A percentile compares a stretch with the other conserved stretches of the same genome.
phyloP scores from a whole-genome alignment of 2,329 filamentous ascomycete species.

The Paramyrothecium sp. region DNA sequence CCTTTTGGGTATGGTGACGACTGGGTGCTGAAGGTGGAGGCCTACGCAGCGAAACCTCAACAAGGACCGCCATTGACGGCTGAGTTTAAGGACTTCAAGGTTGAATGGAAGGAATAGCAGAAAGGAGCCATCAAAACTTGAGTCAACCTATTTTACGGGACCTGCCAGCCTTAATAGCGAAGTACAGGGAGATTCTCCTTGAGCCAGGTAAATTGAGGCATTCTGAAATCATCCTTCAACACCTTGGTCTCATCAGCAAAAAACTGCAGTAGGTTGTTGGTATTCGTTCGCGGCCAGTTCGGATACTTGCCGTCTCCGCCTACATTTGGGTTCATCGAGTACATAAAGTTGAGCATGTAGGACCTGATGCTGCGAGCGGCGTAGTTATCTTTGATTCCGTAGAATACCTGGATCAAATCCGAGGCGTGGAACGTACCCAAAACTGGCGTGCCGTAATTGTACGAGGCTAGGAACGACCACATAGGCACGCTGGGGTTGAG shows the following conservation, averaged over 20 bases:
- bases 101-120: constrained; percentile 35
- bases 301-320: background rate
- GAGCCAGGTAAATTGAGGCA: background rate
- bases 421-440: constrained; percentile 6
- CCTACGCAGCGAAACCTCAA: constrained; percentile 3
- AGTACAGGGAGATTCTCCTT: background rate
- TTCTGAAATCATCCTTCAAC: too few species aligned
- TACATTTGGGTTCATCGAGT: background rate
- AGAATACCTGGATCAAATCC: background rate
- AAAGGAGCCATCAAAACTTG: background rate
- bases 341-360: background rate
- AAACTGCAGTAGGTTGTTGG: too few species aligned
- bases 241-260: too few species aligned
- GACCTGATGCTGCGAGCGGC: background rate
- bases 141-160: too few species aligned
- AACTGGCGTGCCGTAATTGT: background rate
- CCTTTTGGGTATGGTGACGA: constrained; percentile 2
- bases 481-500: constrained; percentile 1
- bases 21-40: constrained; percentile 3
- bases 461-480: constrained; percentile 6
- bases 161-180: background rate
- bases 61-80: background rate
- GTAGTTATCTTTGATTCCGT: background rate
- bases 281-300: background rate
- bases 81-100: constrained; percentile 37